Evolutionary conservation across 176 grass and related monocot genomes (phyloP), one percentile per base, ranked within the genome.

Genomic region (Dactylis glomerata): DNA sequence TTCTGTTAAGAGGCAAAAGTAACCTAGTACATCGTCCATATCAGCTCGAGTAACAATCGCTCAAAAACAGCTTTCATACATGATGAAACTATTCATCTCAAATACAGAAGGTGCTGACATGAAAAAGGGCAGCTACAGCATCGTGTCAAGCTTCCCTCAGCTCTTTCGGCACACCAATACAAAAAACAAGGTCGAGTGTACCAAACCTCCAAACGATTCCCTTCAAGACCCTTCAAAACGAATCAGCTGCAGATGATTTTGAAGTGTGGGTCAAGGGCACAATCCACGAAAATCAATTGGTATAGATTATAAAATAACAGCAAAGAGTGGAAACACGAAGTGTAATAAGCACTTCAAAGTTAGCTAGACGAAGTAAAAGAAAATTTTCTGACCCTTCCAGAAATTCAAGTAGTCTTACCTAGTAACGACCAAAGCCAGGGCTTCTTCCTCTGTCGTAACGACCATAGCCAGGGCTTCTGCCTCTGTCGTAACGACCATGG

Each of bases 361-460:
- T 42, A 27, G 44, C n/a, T 10, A 30, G 10, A 19, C 44, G 8
- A 50, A 22, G 8, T 37, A 33, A 1, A 42, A 27, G 41, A 24
- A 26, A 0, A 3, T 9, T 46, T 16, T 9, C 19, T 26, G 23
- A 24, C 0, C 10, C 13, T 37, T 58, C 37, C 36, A 44, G 37
- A 37, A 67, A 22, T 33, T 23, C 22, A 44, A 44, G 62, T 66
- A 64, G n/a, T n/a, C 46, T 85, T 69, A 85, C 90, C 84, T 88
- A 85, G 76, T 92, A 86, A 45, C 61, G 88, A 65, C 77, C 87
- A 61, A 89, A 94, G 24, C 68, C 90, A 8, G 89, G 80, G 85
- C 86, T 72, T 57, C 73, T 88, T 40, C 74, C 61, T 47, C 80
- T 70, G 50, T 49, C n/a, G 8, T 88, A 83, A 47, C 73, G 88